Evolutionary conservation across 257 asterid species (phyloP).

Genomic region (Linaria vulgaris): DNA sequence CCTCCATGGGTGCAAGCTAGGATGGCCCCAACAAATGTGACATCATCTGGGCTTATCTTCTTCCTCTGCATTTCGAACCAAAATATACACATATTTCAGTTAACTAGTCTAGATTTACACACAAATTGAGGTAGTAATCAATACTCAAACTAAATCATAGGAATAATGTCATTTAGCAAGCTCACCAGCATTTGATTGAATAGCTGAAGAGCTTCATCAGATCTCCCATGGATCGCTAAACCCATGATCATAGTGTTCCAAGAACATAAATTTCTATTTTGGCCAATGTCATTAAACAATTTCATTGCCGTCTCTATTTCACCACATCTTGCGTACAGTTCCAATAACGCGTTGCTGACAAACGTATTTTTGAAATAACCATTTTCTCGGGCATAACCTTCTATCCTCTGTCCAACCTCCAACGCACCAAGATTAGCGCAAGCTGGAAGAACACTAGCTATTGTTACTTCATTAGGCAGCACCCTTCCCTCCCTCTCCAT

Average conservation of each 20-base stretch:
- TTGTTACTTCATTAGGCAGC: conserved; percentile 76
- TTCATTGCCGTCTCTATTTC: conserved; percentile 60
- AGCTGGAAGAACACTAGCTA: conserved; percentile 89
- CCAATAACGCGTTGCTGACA: conserved; percentile 68
- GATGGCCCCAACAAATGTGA: conserved; percentile 78
- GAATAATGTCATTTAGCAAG: conserved; percentile 4
- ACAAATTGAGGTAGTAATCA: neutral
- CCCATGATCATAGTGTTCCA: conserved; percentile 90
- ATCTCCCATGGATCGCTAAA: conserved; percentile 78
- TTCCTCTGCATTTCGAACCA: conserved; percentile 46
- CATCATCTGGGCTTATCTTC: conserved; percentile 66
- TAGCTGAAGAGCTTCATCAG: conserved; percentile 52
- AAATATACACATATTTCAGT: conserved; percentile 6
- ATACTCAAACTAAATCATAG: neutral
- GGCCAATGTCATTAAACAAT: conserved; percentile 61
- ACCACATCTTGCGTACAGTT: conserved; percentile 77
- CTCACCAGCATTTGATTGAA: conserved; percentile 66
- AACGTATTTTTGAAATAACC: conserved; percentile 58
- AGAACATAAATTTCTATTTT: conserved; percentile 63
- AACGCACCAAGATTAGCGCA: conserved; percentile 87
- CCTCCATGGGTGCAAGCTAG: conserved; percentile 89
- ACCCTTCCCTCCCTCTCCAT: conserved; percentile 59
- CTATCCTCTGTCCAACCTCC: conserved; percentile 75
- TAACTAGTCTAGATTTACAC: neutral
- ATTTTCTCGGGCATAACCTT: conserved; percentile 59